These are phyloP conservation scores for Ophiostoma himal-ulmi DNA, from an alignment of 2,329 filamentous ascomycete species.

Conservation along the genomic window DNA sequence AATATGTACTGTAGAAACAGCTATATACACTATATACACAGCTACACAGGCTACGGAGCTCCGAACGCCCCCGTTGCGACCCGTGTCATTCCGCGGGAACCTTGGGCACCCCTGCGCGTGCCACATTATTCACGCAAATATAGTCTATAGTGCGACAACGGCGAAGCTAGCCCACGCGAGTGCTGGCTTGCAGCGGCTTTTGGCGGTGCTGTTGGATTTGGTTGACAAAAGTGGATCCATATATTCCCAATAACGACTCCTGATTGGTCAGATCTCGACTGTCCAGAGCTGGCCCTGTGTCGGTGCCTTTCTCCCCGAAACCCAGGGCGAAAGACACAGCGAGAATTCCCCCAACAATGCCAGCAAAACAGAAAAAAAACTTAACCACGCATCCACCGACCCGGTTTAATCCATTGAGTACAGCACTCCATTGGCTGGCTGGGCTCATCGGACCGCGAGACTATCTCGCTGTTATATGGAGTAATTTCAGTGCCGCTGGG, in stretches of 20 bases:
- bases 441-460: constrained; percentile 3
- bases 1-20: neutral
- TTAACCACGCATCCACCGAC: constrained; percentile 18
- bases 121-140: constrained; percentile 20
- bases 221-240: neutral
- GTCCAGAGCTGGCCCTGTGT: constrained; percentile 19
- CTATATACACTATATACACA: neutral
- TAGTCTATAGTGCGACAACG: constrained; percentile 20
- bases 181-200: constrained; percentile 18
- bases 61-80: constrained; percentile 15
- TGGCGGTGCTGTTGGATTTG: constrained; percentile 1
- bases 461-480: constrained; percentile 15
- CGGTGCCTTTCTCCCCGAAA: constrained; percentile 23
- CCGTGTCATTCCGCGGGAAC: constrained; percentile 17
- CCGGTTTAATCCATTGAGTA: constrained; percentile 9
- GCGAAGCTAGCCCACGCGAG: constrained; percentile 11
- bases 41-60: constrained; percentile 13
- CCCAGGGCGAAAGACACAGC: constrained; percentile 18
- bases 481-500: neutral
- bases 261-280: neutral
- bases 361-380: constrained; percentile 18
- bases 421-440: constrained; percentile 14
- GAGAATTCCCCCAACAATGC: constrained; percentile 22
- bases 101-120: constrained; percentile 6
- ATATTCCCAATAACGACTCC: too few relatives aligned